Evolutionary conservation across 176 grass and related monocot genomes (phyloP), one percentile per base, ranked within the genome.

Genomic region (Musa schizocarpa): DNA sequence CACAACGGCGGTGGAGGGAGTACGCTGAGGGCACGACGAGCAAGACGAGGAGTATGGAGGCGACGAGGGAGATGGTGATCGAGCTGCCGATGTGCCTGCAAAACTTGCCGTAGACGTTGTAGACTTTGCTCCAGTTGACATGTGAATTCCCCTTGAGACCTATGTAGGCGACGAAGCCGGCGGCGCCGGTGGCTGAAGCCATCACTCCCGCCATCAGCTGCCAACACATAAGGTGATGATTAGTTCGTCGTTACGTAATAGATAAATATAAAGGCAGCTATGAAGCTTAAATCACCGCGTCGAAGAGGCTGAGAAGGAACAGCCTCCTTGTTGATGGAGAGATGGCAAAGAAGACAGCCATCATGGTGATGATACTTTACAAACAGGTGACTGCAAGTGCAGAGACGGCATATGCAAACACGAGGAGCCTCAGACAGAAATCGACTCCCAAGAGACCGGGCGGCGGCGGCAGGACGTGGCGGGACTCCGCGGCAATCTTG

Each of bases 111-210:
- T 85, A 96, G 69, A 62, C 1, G 80, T 78, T 65, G 85, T 89
- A 92, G 22, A 96, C 73, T 82, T 89, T 84, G 78, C 11, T 68
- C 92, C 89, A 92, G 14, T 52, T 24, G 0, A 78, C 85, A 73
- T 92, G 86, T 1, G 85, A 76, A 75, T 96, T 92, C 1, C 92
- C 92, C 73, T 87, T 89, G 12, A 92, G 57, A 2, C 87, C 92
- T 10, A 87, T 9, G 81, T 90, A 96, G 8, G 92, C 92, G 17
- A 96, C 65, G 0, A 74, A 79, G 6, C 82, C 89, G 0, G 56
- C 81, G 1, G 86, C 22, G 2, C 92, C 92, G 0, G 86, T 89
- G 24, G 89, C 92, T 11, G 89, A 96, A 19, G 92, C 89, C 89
- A 96, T 81, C 21, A 96, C 70, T 1, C 25, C 86, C 1, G 77